These are phyloP conservation scores for Aspergillus sclerotioniger DNA, from an alignment of 495 filamentous ascomycete species.

Conservation along the genomic window DNA sequence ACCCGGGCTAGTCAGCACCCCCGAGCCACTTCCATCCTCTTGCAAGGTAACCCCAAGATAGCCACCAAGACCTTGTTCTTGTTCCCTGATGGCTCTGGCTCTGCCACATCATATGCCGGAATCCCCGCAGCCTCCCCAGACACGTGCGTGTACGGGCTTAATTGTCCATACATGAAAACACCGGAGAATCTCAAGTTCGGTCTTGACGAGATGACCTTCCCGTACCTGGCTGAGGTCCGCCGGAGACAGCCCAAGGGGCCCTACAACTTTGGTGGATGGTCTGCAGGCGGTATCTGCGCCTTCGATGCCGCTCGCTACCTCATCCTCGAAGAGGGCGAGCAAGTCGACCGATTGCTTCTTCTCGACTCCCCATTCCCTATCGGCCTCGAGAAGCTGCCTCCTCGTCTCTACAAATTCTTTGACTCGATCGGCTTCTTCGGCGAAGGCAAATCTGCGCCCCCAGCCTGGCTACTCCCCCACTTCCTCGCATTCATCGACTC, in stretches of 20 bases:
- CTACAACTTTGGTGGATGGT: conserved; percentile 73
- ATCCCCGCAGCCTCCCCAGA: conserved; percentile 56
- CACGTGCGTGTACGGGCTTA: conserved; percentile 59
- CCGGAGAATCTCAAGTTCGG: conserved; percentile 55
- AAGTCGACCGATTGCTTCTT: conserved; percentile 71
- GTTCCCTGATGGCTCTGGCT: conserved; percentile 38
- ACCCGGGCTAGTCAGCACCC: conserved; percentile 30
- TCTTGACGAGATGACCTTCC: conserved; percentile 54
- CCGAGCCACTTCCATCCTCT: conserved; percentile 46
- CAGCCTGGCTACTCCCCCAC: conserved; percentile 79
- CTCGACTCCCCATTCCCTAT: conserved; percentile 82
- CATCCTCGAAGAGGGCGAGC: conserved; percentile 61
- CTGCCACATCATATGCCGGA: conserved; percentile 53
- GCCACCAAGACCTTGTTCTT: conserved; percentile 34
- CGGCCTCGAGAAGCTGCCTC: conserved; percentile 73
- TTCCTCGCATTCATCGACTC: conserved; percentile 75
- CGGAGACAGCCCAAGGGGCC: conserved; percentile 73
- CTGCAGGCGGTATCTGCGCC: conserved; percentile 83
- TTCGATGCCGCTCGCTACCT: conserved; percentile 79
- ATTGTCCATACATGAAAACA: conserved; percentile 65
- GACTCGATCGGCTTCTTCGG: conserved; percentile 78
- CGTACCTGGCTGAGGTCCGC: conserved; percentile 64
- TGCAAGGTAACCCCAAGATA: conserved; percentile 33
- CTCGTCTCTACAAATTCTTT: conserved; percentile 75
- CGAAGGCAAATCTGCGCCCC: conserved; percentile 62